Evolutionary conservation across 2,329 filamentous ascomycete species (phyloP).

Genomic region (Cladophialophora chaetospira): DNA sequence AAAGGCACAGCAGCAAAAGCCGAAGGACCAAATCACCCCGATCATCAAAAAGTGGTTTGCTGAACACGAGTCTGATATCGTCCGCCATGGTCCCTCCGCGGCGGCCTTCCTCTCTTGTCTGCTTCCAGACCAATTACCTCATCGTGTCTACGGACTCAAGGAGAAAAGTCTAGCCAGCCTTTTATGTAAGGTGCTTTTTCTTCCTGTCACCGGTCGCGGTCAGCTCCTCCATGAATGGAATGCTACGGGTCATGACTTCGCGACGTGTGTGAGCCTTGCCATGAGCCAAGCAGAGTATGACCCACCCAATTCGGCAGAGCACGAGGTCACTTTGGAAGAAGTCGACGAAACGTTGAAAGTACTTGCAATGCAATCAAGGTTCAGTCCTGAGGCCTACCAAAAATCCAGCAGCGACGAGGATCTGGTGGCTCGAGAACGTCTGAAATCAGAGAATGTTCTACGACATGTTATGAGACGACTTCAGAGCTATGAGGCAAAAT

Average conservation of each 20-base stretch:
- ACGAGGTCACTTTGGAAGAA: constrained; percentile 67
- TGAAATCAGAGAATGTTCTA: too few relatives aligned
- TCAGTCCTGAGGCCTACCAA: constrained; percentile 60
- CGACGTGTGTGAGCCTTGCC: constrained; percentile 63
- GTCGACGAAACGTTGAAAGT: constrained; percentile 67
- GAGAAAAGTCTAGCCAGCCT: constrained; percentile 62
- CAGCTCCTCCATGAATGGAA: constrained; percentile 65
- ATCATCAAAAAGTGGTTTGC: constrained; percentile 69
- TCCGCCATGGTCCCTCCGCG: constrained; percentile 58
- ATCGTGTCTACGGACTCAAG: constrained; percentile 75
- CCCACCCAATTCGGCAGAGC: constrained; percentile 34
- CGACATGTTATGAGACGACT: constrained; percentile 61
- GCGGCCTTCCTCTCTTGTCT: constrained; percentile 73
- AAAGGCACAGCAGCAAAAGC: background rate
- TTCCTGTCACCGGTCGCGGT: constrained; percentile 62
- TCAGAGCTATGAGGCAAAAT: constrained; percentile 74
- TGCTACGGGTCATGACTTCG: constrained; percentile 67
- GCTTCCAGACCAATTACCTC: constrained; percentile 72
- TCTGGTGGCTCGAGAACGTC: too few relatives aligned
- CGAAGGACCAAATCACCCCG: too few relatives aligned
- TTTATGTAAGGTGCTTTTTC: constrained; percentile 65
- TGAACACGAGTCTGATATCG: constrained; percentile 60
- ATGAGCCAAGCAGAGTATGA: constrained; percentile 60
- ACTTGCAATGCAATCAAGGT: constrained; percentile 68
- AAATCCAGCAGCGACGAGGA: too few relatives aligned